Conservation (phyloP, 2,329 filamentous ascomycete species). For the Zalaria obscura region DNA sequence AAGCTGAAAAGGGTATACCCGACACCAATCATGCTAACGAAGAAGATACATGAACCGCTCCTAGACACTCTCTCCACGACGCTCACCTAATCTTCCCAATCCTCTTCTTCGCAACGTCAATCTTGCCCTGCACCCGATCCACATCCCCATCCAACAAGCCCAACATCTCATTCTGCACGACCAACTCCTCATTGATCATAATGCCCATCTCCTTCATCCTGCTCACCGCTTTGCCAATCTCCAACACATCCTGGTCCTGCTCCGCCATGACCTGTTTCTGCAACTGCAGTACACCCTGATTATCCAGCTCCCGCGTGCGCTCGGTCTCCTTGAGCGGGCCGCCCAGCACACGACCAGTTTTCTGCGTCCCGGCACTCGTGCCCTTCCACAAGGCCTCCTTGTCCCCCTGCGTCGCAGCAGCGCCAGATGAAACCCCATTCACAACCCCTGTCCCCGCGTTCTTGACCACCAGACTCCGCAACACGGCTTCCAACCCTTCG, state of each 20-base stretch:
- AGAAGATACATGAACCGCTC: too few species aligned
- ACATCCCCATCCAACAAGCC: slow-evolving; percentile 52
- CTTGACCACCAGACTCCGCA: slow-evolving; percentile 47
- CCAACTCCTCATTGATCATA: slow-evolving; percentile 60
- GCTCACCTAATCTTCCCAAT: slow-evolving; percentile 44
- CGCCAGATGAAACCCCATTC: slow-evolving; percentile 13
- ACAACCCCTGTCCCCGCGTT: slow-evolving; percentile 16
- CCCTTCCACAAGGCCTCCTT: slow-evolving; percentile 20
- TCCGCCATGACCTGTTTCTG: slow-evolving; percentile 61
- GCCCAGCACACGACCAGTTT: slow-evolving; percentile 53
- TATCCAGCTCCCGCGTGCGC: slow-evolving; percentile 62
- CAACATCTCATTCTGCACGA: slow-evolving; percentile 57
- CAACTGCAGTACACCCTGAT: slow-evolving; percentile 57
- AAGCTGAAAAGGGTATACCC: too few species aligned
- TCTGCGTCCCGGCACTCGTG: slow-evolving; percentile 7
- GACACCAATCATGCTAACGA: too few species aligned
- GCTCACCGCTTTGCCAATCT: slow-evolving; percentile 53
- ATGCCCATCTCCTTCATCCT: slow-evolving; percentile 67
- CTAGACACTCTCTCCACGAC: not conserved
- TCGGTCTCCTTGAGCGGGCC: slow-evolving; percentile 59
- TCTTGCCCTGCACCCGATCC: slow-evolving; percentile 51
- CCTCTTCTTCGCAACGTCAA: slow-evolving; percentile 60
- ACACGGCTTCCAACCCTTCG: slow-evolving; percentile 60
- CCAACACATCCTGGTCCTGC: slow-evolving; percentile 60
- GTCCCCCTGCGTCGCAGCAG: slow-evolving; percentile 19